Evolutionary conservation across 2,329 filamentous ascomycete genomes (phyloP).

Genomic region (Alternaria angustiovoidea): DNA sequence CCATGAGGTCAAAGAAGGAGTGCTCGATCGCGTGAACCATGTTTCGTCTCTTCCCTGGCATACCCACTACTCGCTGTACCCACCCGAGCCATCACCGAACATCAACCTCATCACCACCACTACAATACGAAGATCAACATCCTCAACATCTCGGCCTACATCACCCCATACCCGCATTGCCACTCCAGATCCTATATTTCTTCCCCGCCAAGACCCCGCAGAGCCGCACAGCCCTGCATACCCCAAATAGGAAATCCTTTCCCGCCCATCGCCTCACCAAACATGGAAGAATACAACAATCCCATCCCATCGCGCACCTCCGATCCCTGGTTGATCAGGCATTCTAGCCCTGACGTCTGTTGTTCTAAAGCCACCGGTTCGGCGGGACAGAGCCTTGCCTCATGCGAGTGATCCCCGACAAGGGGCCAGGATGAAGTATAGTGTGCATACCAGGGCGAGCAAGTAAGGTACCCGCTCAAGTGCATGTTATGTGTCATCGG

Average conservation of each 20-base stretch:
- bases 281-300: not conserved
- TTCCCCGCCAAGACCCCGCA: not conserved
- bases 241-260: constrained; percentile 9
- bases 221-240: constrained; percentile 2
- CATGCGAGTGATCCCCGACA: constrained; percentile 3
- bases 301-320: constrained; percentile 9
- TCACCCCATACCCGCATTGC: not conserved
- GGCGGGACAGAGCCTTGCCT: not conserved
- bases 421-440: not conserved
- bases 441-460: not conserved
- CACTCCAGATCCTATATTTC: not conserved
- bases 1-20: not conserved
- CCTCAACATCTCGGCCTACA: not conserved
- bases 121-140: not conserved
- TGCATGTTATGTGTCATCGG: constrained; percentile 9
- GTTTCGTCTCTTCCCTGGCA: not conserved
- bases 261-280: not conserved
- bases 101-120: not conserved
- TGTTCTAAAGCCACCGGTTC: not conserved
- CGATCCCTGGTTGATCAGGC: not conserved
- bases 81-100: not conserved
- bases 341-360: not conserved
- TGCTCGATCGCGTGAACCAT: not conserved
- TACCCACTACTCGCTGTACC: not conserved
- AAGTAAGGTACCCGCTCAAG: constrained; percentile 4